These are phyloP conservation scores for Plenodomus lindquistii DNA, from an alignment of 2,329 filamentous ascomycete genomes.

Conservation along the genomic window DNA sequence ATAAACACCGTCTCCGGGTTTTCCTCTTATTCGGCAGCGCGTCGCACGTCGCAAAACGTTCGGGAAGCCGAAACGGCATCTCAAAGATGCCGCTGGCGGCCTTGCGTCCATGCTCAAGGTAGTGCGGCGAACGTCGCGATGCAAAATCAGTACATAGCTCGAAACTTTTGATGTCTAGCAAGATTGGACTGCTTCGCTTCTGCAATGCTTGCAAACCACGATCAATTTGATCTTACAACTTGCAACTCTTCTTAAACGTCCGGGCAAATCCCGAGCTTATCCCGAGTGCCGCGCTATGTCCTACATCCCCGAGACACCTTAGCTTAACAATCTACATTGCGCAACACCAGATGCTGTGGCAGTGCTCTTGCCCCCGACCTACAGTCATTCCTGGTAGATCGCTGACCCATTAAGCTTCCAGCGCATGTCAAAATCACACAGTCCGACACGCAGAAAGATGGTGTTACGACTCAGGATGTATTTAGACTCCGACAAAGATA, in stretches of 20 bases:
- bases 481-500: conserved; percentile 23
- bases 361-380: neutral
- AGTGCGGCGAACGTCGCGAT: neutral
- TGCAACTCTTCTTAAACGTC: conserved; percentile 4
- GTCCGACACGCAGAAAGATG: neutral
- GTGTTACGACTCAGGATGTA: conserved; percentile 12
- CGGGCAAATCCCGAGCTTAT: conserved; percentile 11
- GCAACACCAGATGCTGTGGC: neutral
- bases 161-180: neutral
- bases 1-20: conserved; percentile 18
- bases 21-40: conserved; percentile 12
- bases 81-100: conserved; percentile 26
- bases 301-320: conserved; percentile 13
- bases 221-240: neutral
- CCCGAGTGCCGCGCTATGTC: conserved; percentile 17
- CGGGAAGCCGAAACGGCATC: conserved; percentile 33
- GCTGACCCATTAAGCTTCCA: neutral
- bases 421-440: neutral
- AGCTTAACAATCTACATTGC: neutral
- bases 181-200: too few species aligned
- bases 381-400: neutral
- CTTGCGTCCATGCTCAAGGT: neutral
- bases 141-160: neutral
- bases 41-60: conserved; percentile 15
- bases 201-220: neutral